phyloP scores from a whole-genome alignment of 2,329 filamentous ascomycete genomes.

The Laburnicola sp. region DNA sequence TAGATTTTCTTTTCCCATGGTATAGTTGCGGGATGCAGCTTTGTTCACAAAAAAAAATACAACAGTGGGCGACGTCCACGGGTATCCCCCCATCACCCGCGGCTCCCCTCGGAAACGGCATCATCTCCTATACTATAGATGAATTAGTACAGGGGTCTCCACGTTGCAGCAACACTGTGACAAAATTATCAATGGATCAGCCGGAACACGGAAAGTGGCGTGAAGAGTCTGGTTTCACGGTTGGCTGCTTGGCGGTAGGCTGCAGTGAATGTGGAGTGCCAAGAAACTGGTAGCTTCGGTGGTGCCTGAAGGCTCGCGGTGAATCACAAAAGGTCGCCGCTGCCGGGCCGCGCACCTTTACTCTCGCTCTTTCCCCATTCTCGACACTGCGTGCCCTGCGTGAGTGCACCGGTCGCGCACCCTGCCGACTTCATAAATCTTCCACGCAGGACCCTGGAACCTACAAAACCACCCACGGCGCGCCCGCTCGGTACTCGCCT shows the following conservation, averaged over 20 bases:
- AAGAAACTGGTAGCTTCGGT: not conserved
- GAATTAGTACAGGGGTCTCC: too few species aligned
- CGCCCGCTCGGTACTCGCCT: slow-evolving; percentile 2
- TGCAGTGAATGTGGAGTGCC: not conserved
- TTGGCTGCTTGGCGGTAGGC: not conserved
- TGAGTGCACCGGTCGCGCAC: slow-evolving; percentile 6
- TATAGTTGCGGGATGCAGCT: too few species aligned
- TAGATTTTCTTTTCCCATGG: too few species aligned
- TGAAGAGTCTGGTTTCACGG: too few species aligned
- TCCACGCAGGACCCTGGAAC: not conserved
- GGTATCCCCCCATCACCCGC: too few species aligned
- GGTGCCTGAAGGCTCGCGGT: slow-evolving; percentile 38
- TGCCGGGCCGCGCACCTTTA: slow-evolving; percentile 20
- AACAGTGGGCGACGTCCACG: too few species aligned
- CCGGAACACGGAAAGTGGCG: too few species aligned
- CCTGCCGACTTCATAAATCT: slow-evolving; percentile 2
- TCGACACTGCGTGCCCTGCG: not conserved
- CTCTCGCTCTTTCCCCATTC: slow-evolving; percentile 8
- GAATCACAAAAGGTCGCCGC: slow-evolving; percentile 36
- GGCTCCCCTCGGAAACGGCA: too few species aligned
- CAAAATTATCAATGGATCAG: too few species aligned
- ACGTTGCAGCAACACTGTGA: too few species aligned
- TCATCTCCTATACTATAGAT: too few species aligned
- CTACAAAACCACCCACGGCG: not conserved
- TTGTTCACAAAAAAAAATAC: too few species aligned